Base-by-base conservation (phyloP, 139 green algal genomes). In the Chlorella sp. region DNA sequence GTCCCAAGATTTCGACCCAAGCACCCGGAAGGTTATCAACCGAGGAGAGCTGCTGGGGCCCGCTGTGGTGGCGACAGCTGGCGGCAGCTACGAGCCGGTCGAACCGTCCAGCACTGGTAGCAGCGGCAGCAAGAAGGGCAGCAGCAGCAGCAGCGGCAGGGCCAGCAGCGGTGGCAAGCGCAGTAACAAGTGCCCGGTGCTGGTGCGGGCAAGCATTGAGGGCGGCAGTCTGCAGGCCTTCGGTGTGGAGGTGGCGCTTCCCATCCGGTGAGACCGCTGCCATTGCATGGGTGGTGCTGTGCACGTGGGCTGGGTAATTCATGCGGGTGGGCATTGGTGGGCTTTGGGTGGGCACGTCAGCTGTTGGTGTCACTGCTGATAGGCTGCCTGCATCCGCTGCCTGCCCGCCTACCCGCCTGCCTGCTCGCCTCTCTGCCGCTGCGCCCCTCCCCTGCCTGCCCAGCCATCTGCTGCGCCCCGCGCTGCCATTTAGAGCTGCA, bases 1-100 rank as follows among this genome's bases (percentile, higher is more conserved):
- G 24, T 88, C 61, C 34, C 84, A 88, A 5, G 68, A 81, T 2
- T 88, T 88, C 39, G 68, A 88, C 39, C 84, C 84, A 68, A n/a
- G 28, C 68, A 81, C 14, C 39, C 73, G 73, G 11, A 2, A 3
- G 0, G 39, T 88, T 30, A 30, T 81, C 22, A 88, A 88, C 66
- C 48, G 30, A 30, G 84, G 84, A 0, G 68, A 88, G 39, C 68
- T 88, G 66, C 68, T 88, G 40, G 84, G 68, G 0, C 11, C 9
- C 0, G 24, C 39, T 21, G 39, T 88, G 39, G 19, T 4, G 7
- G 34, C 80, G 14, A 66, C 39, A 30, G 84, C 68, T 28, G n/a
- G 39, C 30, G 84, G 84, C 84, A 88, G 84, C 68, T 88, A 88
- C 30, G 79, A 64, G 30, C 79, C 79, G 4, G 42, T 85, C 30